Conservation (phyloP, 176 grass and related monocot species). For the Carex cristatella region DNA sequence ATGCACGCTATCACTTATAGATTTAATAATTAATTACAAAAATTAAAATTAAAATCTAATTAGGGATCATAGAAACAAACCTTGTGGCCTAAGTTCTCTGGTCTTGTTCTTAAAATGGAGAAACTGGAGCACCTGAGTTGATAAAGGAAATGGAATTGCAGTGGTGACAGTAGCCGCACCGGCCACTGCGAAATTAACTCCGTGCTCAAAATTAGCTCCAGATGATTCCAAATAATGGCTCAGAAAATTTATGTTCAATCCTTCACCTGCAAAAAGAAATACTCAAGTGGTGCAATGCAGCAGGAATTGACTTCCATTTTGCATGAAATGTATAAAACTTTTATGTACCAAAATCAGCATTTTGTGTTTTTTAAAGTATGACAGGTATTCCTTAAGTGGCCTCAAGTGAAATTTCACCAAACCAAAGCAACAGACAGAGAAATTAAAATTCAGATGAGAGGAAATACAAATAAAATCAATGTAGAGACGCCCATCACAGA, state of each 20-base stretch:
- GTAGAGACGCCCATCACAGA: constrained; percentile 54
- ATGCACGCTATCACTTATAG: no score
- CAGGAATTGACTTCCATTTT: neutral
- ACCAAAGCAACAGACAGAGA: neutral
- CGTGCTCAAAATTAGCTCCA: constrained; percentile 30
- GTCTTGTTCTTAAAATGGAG: constrained; percentile 52
- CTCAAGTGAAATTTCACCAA: neutral
- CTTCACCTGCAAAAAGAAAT: constrained; percentile 33
- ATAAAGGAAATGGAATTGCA: constrained; percentile 21
- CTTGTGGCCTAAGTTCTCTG: constrained; percentile 30
- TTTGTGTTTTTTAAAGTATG: neutral
- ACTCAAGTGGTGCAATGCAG: neutral
- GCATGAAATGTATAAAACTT: neutral
- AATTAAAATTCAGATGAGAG: neutral
- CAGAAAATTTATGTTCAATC: constrained; percentile 32
- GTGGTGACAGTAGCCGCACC: constrained; percentile 14
- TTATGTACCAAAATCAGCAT: neutral
- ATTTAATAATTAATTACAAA: neutral
- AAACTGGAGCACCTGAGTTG: constrained; percentile 44
- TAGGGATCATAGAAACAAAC: constrained; percentile 1
- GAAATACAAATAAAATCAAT: constrained; percentile 58
- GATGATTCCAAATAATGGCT: constrained; percentile 55
- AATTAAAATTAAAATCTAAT: neutral
- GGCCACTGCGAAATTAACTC: constrained; percentile 54
- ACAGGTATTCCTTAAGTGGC: no score